Evolutionary conservation across 2,329 filamentous ascomycete species (phyloP).

Genomic region (Diaporthe helianthi): DNA sequence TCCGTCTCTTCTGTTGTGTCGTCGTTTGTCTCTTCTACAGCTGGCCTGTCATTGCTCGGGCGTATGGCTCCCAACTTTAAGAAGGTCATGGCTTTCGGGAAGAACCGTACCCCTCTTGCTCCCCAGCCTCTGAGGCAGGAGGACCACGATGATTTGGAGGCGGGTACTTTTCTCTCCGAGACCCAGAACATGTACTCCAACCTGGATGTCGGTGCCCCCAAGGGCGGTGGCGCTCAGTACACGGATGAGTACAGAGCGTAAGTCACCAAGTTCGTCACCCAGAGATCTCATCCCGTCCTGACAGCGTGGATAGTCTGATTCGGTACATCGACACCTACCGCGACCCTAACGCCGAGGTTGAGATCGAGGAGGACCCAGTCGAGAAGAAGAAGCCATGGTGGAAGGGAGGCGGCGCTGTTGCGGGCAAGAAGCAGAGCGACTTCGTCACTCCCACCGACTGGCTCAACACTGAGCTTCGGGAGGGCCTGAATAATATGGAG

Average conservation of each 20-base stretch:
- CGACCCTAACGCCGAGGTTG: slow-evolving; percentile 43
- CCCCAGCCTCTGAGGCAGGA: slow-evolving; percentile 38
- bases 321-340: slow-evolving; percentile 49
- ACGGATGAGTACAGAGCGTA: slow-evolving; percentile 45
- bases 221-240: slow-evolving; percentile 42
- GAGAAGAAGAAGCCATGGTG: slow-evolving; percentile 45
- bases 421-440: slow-evolving; percentile 41
- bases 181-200: slow-evolving; percentile 39
- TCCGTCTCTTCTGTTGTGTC: slow-evolving; percentile 29
- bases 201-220: slow-evolving; percentile 35
- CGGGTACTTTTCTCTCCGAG: slow-evolving; percentile 42
- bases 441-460: slow-evolving; percentile 68
- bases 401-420: slow-evolving; percentile 44
- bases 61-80: slow-evolving; percentile 44
- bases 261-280: slow-evolving; percentile 32
- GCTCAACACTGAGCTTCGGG: slow-evolving; percentile 71
- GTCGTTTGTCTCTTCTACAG: slow-evolving; percentile 37
- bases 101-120: slow-evolving; percentile 37
- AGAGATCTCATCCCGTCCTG: neutral
- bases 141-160: slow-evolving; percentile 41
- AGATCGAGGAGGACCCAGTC: slow-evolving; percentile 42
- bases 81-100: slow-evolving; percentile 42
- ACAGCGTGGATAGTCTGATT: slow-evolving; percentile 30
- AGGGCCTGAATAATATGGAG: slow-evolving; percentile 65
- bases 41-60: slow-evolving; percentile 42